Evolutionary conservation across 2,329 filamentous ascomycete genomes (phyloP), one percentile per base, ranked within the genome.

Genomic region (Penicillium freii): DNA sequence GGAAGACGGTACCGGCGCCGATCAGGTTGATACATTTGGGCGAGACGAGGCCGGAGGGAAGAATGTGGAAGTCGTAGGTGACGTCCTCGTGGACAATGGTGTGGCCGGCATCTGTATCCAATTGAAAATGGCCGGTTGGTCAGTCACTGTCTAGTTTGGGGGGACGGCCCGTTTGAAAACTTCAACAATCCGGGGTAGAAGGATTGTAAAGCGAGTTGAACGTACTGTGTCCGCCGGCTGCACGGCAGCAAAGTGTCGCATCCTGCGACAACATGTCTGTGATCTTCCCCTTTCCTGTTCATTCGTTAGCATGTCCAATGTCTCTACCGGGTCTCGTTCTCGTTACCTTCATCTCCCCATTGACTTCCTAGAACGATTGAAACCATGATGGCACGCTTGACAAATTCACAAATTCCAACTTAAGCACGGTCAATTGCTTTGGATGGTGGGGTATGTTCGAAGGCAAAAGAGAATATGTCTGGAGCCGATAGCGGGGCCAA

Each of bases 21-120:
- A 80, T 78, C 54, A 80, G 71, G 68, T 79, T 80, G 63, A 78
- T 64, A 64, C 76, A 78, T 49, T 66, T 67, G 4, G 77, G 75
- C 39, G 77, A 77, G 61, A 79, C 69, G 50, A 80, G 73, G 50
- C 75, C 76, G 27, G 73, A 76, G 40, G 78, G 78, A 31, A 80
- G 73, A 56, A 80, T 78, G 67, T 80, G 78, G 68, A 80, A 80
- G 65, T 80, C 77, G 64, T 79, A 80, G 47, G 77, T 79, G 54
- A 76, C 69, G 47, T 72, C 69, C 55, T 77, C 71, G 62, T 77
- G 76, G 52, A 80, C 77, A 56, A 80, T 79, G 43, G 78, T 79
- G 65, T 80, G 78, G 40, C 78, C 78, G 56, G 78, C 78, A 66
- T 80, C 68, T 71, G 49, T 21, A 59, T 34, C 27, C 31, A 39